A percentile compares a stretch with the other conserved stretches of the same genome.
Evolutionary conservation across 2,329 filamentous ascomycete species (phyloP).

Genomic region (Boeremia exigua): DNA sequence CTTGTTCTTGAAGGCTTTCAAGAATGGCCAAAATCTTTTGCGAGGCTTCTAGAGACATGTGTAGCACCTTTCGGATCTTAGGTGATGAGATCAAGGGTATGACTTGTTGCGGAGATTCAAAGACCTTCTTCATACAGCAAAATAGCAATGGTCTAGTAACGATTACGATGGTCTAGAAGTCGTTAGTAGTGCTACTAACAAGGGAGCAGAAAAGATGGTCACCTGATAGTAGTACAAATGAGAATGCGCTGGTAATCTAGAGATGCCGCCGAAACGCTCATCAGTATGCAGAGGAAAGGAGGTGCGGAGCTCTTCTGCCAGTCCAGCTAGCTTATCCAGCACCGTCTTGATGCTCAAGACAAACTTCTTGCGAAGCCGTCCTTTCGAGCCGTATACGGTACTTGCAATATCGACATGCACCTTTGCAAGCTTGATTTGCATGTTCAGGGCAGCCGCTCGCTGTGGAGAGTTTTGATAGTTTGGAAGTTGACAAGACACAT

Average conservation of each 20-base stretch:
- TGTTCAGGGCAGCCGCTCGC: slow-evolving; percentile 49
- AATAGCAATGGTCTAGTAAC: slow-evolving; percentile 53
- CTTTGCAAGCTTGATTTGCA: slow-evolving; percentile 56
- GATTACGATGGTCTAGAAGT: slow-evolving; percentile 50
- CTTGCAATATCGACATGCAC: slow-evolving; percentile 54
- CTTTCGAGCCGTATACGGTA: slow-evolving; percentile 55
- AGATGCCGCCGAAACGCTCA: slow-evolving; percentile 49
- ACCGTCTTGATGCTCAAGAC: slow-evolving; percentile 49
- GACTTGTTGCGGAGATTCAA: slow-evolving; percentile 37
- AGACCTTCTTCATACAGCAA: slow-evolving; percentile 50
- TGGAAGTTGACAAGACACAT: slow-evolving; percentile 57
- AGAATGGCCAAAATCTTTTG: slow-evolving; percentile 55
- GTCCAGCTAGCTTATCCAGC: slow-evolving; percentile 47
- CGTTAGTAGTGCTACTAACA: background rate
- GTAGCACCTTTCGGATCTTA: slow-evolving; percentile 48
- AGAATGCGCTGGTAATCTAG: slow-evolving; percentile 50
- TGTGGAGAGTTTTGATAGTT: slow-evolving; percentile 50
- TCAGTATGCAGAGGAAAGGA: slow-evolving; percentile 49
- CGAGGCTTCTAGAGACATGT: slow-evolving; percentile 53
- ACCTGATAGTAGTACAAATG: slow-evolving; percentile 50
- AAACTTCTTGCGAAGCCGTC: slow-evolving; percentile 52
- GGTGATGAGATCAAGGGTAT: slow-evolving; percentile 45
- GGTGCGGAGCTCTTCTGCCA: slow-evolving; percentile 50
- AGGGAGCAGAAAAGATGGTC: background rate
- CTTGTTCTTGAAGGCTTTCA: slow-evolving; percentile 53